Evolutionary conservation across 2,329 filamentous ascomycete genomes (phyloP).

Genomic region (Trematosphaeria pertusa): DNA sequence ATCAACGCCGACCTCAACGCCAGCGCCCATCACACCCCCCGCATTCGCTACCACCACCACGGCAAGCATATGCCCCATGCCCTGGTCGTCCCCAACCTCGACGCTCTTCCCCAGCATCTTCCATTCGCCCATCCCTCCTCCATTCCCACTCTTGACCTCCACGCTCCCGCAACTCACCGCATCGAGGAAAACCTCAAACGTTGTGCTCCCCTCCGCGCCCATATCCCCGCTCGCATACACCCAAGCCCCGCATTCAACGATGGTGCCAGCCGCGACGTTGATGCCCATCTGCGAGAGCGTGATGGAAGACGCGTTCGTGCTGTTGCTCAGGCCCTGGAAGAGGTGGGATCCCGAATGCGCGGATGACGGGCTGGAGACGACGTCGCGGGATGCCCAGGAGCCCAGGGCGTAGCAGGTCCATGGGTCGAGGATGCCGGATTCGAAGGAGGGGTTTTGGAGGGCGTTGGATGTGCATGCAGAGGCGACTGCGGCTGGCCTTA

Average conservation of each 20-base stretch:
- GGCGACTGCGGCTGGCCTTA: background rate
- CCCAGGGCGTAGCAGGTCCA: slow-evolving; percentile 26
- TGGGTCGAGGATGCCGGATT: slow-evolving; percentile 12
- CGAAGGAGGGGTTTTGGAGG: slow-evolving; percentile 28
- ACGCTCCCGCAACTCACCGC: slow-evolving; percentile 19
- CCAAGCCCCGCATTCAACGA: slow-evolving; percentile 22
- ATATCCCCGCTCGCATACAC: slow-evolving; percentile 8
- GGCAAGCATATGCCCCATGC: slow-evolving; percentile 18
- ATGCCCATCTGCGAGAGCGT: slow-evolving; percentile 23
- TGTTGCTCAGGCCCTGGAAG: slow-evolving; percentile 20
- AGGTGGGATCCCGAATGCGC: slow-evolving; percentile 12
- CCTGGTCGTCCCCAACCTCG: slow-evolving; percentile 8
- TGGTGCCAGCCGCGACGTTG: background rate
- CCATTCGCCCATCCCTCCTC: slow-evolving; percentile 10
- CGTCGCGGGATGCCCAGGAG: slow-evolving; percentile 19
- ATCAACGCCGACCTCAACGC: slow-evolving; percentile 21
- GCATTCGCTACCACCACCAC: slow-evolving; percentile 22
- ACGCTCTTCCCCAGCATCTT: slow-evolving; percentile 15
- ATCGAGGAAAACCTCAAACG: slow-evolving; percentile 25
- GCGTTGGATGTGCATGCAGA: slow-evolving; percentile 16
- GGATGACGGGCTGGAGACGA: slow-evolving; percentile 8
- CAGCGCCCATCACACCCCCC: slow-evolving; percentile 13
- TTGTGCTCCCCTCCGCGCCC: slow-evolving; percentile 15
- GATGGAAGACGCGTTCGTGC: slow-evolving; percentile 17
- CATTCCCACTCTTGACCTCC: background rate